Percentiles rank a stretch among this genome's conserved stretches.
phyloP scores from a whole-genome alignment of 1,284 basidiomycete genomes.

The Pisolithus thermaeus region DNA sequence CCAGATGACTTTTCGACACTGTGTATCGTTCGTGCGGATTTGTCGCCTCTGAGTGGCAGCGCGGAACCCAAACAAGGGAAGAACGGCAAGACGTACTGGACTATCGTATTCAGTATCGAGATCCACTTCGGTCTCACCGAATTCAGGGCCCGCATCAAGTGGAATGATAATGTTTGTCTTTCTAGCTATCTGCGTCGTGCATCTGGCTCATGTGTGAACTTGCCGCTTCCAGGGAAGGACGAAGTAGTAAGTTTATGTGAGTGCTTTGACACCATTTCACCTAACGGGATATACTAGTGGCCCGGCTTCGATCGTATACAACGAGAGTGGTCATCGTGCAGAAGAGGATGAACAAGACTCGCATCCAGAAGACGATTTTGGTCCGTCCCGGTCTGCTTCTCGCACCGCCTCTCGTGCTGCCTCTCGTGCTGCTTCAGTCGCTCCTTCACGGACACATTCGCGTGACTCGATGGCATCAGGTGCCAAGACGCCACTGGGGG shows the following conservation, averaged over 20 bases:
- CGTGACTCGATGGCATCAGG: constrained; percentile 26
- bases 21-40: constrained; percentile 68
- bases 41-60: constrained; percentile 62
- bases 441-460: constrained; percentile 25
- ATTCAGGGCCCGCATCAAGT: constrained; percentile 74
- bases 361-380: constrained; percentile 48
- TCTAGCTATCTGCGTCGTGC: constrained; percentile 1
- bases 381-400: constrained; percentile 25
- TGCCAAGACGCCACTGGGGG: constrained; percentile 23
- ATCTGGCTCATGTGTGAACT: constrained; percentile 8
- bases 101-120: constrained; percentile 74
- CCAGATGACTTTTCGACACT: constrained; percentile 67
- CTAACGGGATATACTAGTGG: constrained; percentile 39
- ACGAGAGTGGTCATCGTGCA: constrained; percentile 64
- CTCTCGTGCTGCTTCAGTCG: constrained; percentile 25
- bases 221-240: constrained; percentile 43
- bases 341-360: constrained; percentile 63
- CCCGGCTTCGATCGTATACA: constrained; percentile 73
- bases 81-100: constrained; percentile 69
- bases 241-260: constrained; percentile 48
- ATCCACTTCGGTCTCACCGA: constrained; percentile 78
- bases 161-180: constrained; percentile 62
- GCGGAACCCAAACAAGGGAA: constrained; percentile 59
- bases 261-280: not conserved
- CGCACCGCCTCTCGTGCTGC: constrained; percentile 24